Conservation (phyloP, 192 early-diverging fungal genomes). For the Backusella psychrophila region DNA sequence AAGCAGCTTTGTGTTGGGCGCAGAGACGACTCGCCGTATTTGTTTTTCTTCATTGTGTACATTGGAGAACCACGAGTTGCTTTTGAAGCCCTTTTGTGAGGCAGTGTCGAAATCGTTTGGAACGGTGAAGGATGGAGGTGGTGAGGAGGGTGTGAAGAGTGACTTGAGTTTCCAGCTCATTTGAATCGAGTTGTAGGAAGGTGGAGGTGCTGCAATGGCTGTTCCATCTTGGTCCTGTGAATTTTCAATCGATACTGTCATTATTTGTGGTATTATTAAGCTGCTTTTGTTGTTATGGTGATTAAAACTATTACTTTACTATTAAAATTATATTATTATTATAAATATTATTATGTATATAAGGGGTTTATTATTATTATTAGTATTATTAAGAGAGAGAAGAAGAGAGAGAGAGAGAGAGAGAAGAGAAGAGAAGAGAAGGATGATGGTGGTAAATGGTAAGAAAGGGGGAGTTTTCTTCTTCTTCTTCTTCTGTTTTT, state of each 20-base stretch:
- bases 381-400: constrained; percentile 5
- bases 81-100: constrained; percentile 28
- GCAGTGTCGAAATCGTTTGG: constrained; percentile 34
- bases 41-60: constrained; percentile 19
- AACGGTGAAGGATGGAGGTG: constrained; percentile 21
- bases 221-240: constrained; percentile 12
- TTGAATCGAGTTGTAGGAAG: constrained; percentile 32
- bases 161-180: constrained; percentile 34
- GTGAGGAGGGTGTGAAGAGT: constrained; percentile 25
- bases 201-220: constrained; percentile 19
- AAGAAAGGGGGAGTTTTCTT: not conserved
- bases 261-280: not conserved
- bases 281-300: not conserved
- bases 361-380: no score
- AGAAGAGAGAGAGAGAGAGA: not conserved
- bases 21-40: constrained; percentile 52
- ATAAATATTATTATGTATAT: constrained; percentile 3
- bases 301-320: not conserved
- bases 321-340: constrained; percentile 1
- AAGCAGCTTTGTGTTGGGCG: constrained; percentile 39
- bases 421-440: constrained; percentile 5
- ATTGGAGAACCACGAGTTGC: constrained; percentile 39
- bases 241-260: constrained; percentile 14
- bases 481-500: not conserved
- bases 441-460: not conserved